These are phyloP conservation scores for Tylopilus subfusipes DNA, from an alignment of 768 basidiomycete species.

Conservation along the genomic window DNA sequence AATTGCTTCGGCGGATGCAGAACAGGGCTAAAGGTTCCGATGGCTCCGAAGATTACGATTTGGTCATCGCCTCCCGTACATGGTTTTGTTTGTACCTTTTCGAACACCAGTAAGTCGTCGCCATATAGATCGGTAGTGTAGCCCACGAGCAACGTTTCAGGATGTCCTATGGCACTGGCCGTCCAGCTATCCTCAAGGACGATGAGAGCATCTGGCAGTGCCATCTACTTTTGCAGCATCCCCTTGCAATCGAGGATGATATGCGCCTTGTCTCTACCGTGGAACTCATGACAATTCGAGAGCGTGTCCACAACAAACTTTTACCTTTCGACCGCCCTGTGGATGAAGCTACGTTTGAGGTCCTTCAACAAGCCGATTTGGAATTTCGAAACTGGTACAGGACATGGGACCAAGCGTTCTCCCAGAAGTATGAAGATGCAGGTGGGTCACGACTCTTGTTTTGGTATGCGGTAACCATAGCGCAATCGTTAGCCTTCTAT, in stretches of 20 bases:
- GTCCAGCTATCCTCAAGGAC: conserved; percentile 88
- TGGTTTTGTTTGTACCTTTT: conserved; percentile 95
- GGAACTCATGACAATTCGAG: conserved; percentile 86
- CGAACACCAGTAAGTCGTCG: conserved; percentile 78
- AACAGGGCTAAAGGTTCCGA: conserved; percentile 48
- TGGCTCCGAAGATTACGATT: conserved; percentile 62
- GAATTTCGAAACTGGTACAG: conserved; percentile 83
- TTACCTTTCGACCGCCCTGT: conserved; percentile 78
- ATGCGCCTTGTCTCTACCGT: conserved; percentile 94
- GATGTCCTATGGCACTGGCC: conserved; percentile 91
- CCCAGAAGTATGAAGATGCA: conserved; percentile 79
- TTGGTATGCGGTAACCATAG: conserved; percentile 3
- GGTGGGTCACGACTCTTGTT: conserved; percentile 40
- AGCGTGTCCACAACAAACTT: conserved; percentile 78
- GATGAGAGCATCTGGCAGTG: conserved; percentile 88
- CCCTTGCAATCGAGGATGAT: conserved; percentile 87
- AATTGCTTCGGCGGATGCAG: conserved; percentile 74
- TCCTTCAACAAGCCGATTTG: conserved; percentile 67
- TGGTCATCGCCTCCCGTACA: conserved; percentile 78
- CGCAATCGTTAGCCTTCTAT: conserved; percentile 65
- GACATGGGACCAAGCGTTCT: conserved; percentile 76
- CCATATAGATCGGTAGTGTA: not conserved
- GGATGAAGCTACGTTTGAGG: conserved; percentile 65
- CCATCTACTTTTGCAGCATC: conserved; percentile 77
- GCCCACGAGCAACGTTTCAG: conserved; percentile 40